Percentiles rank a stretch among this genome's conserved stretches.
Conservation (phyloP, 352 stramenopile species). For the Pythium vanterpoolii region DNA sequence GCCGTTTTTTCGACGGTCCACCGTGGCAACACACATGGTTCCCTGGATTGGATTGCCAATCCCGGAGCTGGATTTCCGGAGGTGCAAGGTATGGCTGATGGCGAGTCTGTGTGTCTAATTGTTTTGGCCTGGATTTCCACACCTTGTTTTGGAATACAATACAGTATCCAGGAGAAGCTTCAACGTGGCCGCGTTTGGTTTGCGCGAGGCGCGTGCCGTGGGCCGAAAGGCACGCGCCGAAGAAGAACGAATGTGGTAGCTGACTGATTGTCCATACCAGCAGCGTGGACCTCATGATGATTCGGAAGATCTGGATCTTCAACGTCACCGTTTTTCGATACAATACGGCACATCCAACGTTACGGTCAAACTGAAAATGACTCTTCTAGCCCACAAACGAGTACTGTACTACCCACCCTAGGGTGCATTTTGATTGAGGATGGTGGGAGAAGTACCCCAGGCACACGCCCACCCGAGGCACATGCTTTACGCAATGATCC, state of each 20-base stretch:
- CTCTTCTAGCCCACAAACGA: too few relatives aligned
- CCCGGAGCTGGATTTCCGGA: constrained; percentile 1
- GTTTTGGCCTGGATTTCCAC: constrained; percentile 1
- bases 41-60: neutral
- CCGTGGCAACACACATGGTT: neutral
- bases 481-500: too few relatives aligned
- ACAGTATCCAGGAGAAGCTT: neutral
- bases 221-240: neutral
- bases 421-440: too few relatives aligned
- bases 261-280: neutral
- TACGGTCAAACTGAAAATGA: too few relatives aligned
- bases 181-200: constrained; percentile 1
- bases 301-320: constrained; percentile 1
- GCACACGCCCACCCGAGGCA: too few relatives aligned
- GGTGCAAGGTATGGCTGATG: too few relatives aligned
- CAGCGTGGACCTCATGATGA: neutral
- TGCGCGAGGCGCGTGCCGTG: neutral
- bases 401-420: too few relatives aligned
- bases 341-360: too few relatives aligned
- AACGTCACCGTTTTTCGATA: neutral
- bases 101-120: neutral
- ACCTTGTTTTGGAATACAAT: neutral
- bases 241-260: too few relatives aligned
- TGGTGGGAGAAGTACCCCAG: too few relatives aligned
- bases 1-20: constrained; percentile 9